Evolutionary conservation across 495 filamentous ascomycete species (phyloP).

Genomic region (Aspergillus bertholletiae): DNA sequence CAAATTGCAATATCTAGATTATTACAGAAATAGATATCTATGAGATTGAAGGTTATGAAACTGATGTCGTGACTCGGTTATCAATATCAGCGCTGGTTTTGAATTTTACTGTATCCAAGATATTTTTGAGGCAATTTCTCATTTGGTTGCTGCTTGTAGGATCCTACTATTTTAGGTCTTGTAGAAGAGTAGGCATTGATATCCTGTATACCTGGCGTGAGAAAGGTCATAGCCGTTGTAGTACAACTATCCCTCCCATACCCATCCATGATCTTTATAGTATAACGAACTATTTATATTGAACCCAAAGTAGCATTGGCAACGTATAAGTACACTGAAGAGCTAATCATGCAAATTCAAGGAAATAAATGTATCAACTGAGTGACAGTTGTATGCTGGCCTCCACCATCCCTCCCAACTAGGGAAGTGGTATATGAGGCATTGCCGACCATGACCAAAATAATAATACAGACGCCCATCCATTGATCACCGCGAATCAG

Average conservation of each 20-base stretch:
- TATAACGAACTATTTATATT: neutral
- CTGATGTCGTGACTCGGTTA: no score
- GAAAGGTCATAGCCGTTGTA: neutral
- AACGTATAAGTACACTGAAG: conserved; percentile 40
- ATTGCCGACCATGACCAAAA: conserved; percentile 13
- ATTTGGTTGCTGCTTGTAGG: no score
- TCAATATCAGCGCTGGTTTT: no score
- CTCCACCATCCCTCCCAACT: neutral
- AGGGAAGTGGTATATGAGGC: conserved; percentile 15
- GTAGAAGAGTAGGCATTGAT: neutral
- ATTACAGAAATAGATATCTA: no score
- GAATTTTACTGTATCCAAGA: neutral
- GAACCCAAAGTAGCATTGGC: conserved; percentile 24
- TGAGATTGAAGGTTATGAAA: no score
- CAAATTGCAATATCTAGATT: no score
- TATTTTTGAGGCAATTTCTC: no score
- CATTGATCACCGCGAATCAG: conserved; percentile 6
- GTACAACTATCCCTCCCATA: neutral
- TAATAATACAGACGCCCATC: conserved; percentile 30
- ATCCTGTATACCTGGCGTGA: neutral
- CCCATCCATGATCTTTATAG: neutral
- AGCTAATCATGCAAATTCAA: conserved; percentile 24
- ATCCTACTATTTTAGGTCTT: neutral
- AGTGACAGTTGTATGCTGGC: neutral
- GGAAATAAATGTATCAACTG: conserved; percentile 15